These are phyloP conservation scores for Closterium sp. DNA, from an alignment of 139 green algal genomes.

Conservation along the genomic window DNA sequence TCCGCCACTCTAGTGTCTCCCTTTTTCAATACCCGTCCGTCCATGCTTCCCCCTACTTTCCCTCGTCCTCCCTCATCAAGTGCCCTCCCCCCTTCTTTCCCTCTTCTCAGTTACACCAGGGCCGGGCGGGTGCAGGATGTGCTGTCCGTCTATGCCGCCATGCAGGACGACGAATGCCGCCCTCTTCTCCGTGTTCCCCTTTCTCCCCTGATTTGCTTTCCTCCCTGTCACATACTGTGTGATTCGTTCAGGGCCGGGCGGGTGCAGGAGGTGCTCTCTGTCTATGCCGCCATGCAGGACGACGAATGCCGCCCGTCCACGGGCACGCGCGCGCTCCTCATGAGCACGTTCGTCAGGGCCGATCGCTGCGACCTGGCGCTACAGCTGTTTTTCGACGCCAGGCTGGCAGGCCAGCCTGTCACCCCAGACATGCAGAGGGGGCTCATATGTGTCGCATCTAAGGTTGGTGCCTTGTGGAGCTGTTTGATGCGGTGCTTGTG, in stretches of 20 bases:
- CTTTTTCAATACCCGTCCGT: too few relatives aligned
- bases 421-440: slow-evolving; percentile 18
- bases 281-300: slow-evolving; percentile 21
- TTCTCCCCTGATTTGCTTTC: too few relatives aligned
- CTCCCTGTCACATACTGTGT: too few relatives aligned
- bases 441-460: slow-evolving; percentile 11
- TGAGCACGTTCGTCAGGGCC: slow-evolving; percentile 52
- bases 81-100: too few relatives aligned
- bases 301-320: slow-evolving; percentile 31
- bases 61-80: too few relatives aligned
- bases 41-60: too few relatives aligned
- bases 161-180: slow-evolving; percentile 33
- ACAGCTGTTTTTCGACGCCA: slow-evolving; percentile 21
- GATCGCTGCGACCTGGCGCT: slow-evolving; percentile 43
- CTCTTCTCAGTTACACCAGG: too few relatives aligned
- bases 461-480: background rate
- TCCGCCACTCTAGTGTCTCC: too few relatives aligned
- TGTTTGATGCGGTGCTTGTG: too few relatives aligned
- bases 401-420: background rate
- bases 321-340: slow-evolving; percentile 48
- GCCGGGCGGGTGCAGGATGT: slow-evolving; percentile 16
- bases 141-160: background rate
- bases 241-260: background rate
- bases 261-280: slow-evolving; percentile 1
- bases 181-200: too few relatives aligned